phyloP scores from a whole-genome alignment of 495 filamentous ascomycete genomes.

The Hyaloscypha bicolor region DNA sequence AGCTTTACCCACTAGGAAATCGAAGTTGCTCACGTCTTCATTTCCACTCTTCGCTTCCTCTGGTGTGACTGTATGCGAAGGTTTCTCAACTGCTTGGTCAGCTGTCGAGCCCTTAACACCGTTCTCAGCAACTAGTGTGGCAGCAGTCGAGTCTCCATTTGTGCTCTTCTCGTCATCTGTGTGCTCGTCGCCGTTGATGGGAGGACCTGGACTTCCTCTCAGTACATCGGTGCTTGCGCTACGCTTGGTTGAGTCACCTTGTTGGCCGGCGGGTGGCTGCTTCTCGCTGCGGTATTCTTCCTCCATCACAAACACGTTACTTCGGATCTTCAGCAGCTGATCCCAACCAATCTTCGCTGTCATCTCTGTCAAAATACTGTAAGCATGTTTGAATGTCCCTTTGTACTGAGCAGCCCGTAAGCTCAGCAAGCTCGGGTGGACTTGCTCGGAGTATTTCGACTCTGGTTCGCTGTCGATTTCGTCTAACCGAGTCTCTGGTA shows the following conservation, averaged over 20 bases:
- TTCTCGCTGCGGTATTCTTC: constrained; percentile 95
- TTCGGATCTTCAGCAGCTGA: constrained; percentile 86
- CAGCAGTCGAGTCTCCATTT: constrained; percentile 33
- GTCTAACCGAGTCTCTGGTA: constrained; percentile 88
- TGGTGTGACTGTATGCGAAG: constrained; percentile 78
- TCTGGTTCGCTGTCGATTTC: constrained; percentile 92
- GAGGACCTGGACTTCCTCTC: constrained; percentile 63
- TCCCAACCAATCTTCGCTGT: constrained; percentile 97
- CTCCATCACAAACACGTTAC: constrained; percentile 99
- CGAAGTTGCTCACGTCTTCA: constrained; percentile 65
- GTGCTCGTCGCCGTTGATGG: constrained; percentile 59
- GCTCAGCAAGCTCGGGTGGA: constrained; percentile 85
- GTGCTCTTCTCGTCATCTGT: constrained; percentile 46
- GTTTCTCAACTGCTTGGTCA: constrained; percentile 52
- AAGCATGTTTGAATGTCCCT: constrained; percentile 93
- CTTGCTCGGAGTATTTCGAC: constrained; percentile 74
- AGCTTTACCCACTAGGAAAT: constrained; percentile 8
- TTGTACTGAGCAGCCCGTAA: constrained; percentile 86
- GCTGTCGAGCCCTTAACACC: constrained; percentile 25
- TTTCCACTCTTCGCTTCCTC: constrained; percentile 78
- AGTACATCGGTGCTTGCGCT: constrained; percentile 79
- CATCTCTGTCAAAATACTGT: constrained; percentile 91
- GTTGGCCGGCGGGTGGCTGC: constrained; percentile 57
- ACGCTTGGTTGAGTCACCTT: constrained; percentile 54
- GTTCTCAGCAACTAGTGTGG: constrained; percentile 32